Evolutionary conservation across 371 early-diverging fungal genomes (phyloP), one percentile per base, ranked within the genome.

Genomic region (Mucor lusitanicus): DNA sequence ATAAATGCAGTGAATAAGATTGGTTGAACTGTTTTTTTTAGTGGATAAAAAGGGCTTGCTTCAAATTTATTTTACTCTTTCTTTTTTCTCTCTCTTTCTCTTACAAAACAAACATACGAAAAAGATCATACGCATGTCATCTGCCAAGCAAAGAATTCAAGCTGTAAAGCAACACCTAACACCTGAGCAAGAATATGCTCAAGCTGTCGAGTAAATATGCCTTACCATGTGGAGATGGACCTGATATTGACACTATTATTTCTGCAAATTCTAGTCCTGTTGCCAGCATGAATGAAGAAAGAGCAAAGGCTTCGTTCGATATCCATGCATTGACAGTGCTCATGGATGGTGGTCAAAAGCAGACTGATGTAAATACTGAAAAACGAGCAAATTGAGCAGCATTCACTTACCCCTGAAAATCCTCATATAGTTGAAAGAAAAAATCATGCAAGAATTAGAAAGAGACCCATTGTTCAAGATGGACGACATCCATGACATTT

Each of bases 401-500:
- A n/a, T n/a, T n/a, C 6, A 30, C 30, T 25, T 28, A 54, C 28
- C 28, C 25, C 54, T 54, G 28, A 28, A 28, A 35, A 12, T 35
- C 3, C 6, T 17, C 3, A 6, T 28, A 19, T 66, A 88, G 89
- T 77, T 91, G 64, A 89, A 90, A 73, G 93, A 94, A 73, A 85
- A 82, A 69, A 87, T 95, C 76, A 92, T 94, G 92, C 81, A 90
- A 58, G 91, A 94, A 73, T 84, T 95, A 30, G 95, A 96, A 83
- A 88, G 96, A 56, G 95, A 95, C 74, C 95, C 94, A 54, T 82
- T 89, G 32, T 94, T 93, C 85, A 86, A 87, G 59, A 89, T 92
- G 88, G 85, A 85, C 73, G 95, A 95, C 75, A 85, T 90, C 63
- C 90, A 90, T 65, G 91, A 93, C 74, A 86, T 94, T 63, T 79